phyloP scores from a whole-genome alignment of 2,329 filamentous ascomycete genomes.

The Lachnellula subtilissima region DNA sequence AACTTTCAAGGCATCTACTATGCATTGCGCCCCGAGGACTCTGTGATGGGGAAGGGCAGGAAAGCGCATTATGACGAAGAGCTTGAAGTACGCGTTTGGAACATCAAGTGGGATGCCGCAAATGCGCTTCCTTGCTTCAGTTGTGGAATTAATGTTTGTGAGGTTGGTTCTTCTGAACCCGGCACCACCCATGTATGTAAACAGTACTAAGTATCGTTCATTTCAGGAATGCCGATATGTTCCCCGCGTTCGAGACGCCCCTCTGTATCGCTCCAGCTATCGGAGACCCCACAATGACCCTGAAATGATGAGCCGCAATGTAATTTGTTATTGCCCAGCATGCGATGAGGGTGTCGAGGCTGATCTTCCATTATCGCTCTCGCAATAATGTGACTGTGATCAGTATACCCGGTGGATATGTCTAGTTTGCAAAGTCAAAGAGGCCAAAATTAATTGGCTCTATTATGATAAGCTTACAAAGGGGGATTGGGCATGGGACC shows the following conservation, averaged over 20 bases:
- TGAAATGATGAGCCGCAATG: neutral
- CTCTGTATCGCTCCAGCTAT: neutral
- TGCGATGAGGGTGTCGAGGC: constrained; percentile 12
- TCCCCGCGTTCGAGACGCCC: constrained; percentile 8
- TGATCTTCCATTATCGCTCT: constrained; percentile 7
- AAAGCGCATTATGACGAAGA: constrained; percentile 11
- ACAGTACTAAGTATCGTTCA: neutral
- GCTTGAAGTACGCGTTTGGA: constrained; percentile 16
- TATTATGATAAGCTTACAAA: constrained; percentile 8
- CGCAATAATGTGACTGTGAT: constrained; percentile 14
- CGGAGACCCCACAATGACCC: constrained; percentile 6
- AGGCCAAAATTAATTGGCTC: neutral
- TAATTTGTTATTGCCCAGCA: constrained; percentile 10
- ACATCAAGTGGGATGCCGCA: constrained; percentile 8
- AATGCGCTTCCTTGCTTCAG: constrained; percentile 11
- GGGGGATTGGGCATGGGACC: neutral
- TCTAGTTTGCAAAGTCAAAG: constrained; percentile 9
- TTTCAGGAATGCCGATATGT: constrained; percentile 13
- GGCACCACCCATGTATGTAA: neutral
- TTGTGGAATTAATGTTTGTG: constrained; percentile 14
- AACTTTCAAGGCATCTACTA: constrained; percentile 5
- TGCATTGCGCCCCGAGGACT: neutral
- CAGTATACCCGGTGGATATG: constrained; percentile 18
- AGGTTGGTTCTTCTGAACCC: constrained; percentile 1
- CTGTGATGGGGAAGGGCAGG: neutral